Evolutionary conservation across 2,329 filamentous ascomycete species (phyloP), one percentile per base, ranked within the genome.

Genomic region (Fusarium incarnatum): DNA sequence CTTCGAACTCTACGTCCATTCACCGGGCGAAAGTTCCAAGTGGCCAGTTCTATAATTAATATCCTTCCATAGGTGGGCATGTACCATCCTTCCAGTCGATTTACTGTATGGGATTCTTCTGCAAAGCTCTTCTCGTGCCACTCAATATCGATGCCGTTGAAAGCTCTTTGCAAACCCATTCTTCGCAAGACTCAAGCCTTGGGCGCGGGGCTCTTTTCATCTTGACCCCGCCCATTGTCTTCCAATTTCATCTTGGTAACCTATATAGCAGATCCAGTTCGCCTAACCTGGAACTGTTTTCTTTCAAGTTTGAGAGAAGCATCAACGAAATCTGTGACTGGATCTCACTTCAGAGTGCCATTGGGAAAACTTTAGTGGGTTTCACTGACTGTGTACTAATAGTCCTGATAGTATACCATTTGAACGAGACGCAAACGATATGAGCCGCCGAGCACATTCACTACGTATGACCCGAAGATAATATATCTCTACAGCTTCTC

Each of bases 111-210:
- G 32, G 30, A 44, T 67, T 41, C 40, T 62, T 42, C 46, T 46
- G 57, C 34, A 46, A 46, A 44, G 23, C 28, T 27, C 44, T 25
- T 53, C 37, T 27, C 22, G 37, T 56, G 30, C 10, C 37, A 23
- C 16, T 59, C 46, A 41, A 53, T 48, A 69, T 41, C 16, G 23
- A 41, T 52, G 30, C 27, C 44, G 22, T 27, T 59, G n/a, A 28
- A 56, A 42, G 20, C 40, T 45, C 27, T 27, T n/a, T 27, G 11
- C 50, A 23, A 48, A 45, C 30, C 13, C 20, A 13, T 32, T 34
- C 34, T 42, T 41, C 11, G 10, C 18, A 28, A 12, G 40, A 23
- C 22, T 16, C 23, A 41, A 12, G 16, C 30, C 13, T 46, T 25
- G 25, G 13, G 46, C 34, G 13, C 15, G 23, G 23, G 41, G 23